These are phyloP conservation scores for Trypanosoma platydactyli DNA, from an alignment of 208 protist genomes.

Conservation along the genomic window DNA sequence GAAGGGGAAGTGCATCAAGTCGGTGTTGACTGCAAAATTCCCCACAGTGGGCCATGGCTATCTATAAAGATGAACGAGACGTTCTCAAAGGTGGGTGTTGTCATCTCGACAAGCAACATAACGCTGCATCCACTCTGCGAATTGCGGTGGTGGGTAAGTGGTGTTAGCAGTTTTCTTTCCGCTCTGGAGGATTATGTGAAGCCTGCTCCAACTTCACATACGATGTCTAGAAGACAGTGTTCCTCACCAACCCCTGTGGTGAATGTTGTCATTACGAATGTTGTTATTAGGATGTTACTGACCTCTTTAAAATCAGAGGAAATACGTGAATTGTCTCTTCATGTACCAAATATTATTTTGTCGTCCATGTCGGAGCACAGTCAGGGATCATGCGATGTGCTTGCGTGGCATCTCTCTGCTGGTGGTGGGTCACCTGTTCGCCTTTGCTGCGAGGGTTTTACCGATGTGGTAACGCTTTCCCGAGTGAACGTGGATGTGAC, in stretches of 20 bases:
- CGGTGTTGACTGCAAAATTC: conserved; percentile 1
- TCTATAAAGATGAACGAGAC: conserved; percentile 57
- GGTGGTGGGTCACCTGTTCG: conserved; percentile 8
- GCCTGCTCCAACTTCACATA: neutral
- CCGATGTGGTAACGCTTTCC: conserved; percentile 51
- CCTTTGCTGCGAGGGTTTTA: conserved; percentile 16
- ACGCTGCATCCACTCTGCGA: conserved; percentile 59
- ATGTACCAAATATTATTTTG: conserved; percentile 8
- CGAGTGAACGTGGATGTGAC: conserved; percentile 37
- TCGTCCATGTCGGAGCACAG: neutral
- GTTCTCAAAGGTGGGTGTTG: conserved; percentile 38
- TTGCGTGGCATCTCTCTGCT: conserved; percentile 10
- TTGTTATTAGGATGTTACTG: conserved; percentile 14
- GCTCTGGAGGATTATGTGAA: conserved; percentile 5
- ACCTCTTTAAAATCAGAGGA: neutral
- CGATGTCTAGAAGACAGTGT: neutral
- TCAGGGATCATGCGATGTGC: neutral
- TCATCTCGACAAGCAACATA: conserved; percentile 43
- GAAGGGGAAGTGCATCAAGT: conserved; percentile 7
- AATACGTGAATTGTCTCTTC: neutral
- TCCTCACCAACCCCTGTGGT: neutral
- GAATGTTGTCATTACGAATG: conserved; percentile 6
- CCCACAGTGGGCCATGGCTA: conserved; percentile 35
- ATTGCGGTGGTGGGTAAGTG: conserved; percentile 60
- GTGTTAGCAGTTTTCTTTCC: conserved; percentile 19